Percentiles rank a stretch among this genome's conserved stretches.
These are phyloP conservation scores for Neodidymelliopsis sp. DNA, from an alignment of 2,329 filamentous ascomycete species.

Conservation along the genomic window DNA sequence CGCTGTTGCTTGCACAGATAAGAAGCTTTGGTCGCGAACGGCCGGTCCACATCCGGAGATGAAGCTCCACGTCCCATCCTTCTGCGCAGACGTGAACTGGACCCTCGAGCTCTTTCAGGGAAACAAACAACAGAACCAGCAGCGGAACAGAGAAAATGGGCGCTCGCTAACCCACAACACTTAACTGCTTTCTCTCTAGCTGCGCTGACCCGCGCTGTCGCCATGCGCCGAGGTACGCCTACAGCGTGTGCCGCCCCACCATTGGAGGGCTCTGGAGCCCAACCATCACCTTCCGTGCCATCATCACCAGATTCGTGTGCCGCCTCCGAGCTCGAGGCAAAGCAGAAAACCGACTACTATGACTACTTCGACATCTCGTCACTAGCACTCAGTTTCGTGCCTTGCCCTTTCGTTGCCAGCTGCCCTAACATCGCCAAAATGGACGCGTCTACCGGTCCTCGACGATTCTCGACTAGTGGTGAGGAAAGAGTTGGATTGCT, in stretches of 20 bases:
- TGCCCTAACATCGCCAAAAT: slow-evolving; percentile 32
- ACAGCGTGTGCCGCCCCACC: too few species aligned
- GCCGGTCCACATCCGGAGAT: slow-evolving; percentile 17
- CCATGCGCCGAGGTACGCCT: slow-evolving; percentile 11
- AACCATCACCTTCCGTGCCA: slow-evolving; percentile 5
- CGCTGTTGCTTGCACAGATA: slow-evolving; percentile 12
- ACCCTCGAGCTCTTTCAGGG: slow-evolving; percentile 10
- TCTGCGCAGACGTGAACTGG: too few species aligned
- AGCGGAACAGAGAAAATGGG: slow-evolving; percentile 10
- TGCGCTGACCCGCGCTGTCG: slow-evolving; percentile 8
- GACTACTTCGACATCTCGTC: slow-evolving; percentile 32
- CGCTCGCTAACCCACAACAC: slow-evolving; percentile 14
- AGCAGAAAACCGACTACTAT: slow-evolving; percentile 14
- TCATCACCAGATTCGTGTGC: slow-evolving; percentile 13
- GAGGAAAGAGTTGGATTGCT: slow-evolving; percentile 38
- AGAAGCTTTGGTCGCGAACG: slow-evolving; percentile 7
- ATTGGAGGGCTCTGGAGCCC: slow-evolving; percentile 7
- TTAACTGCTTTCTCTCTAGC: slow-evolving; percentile 8
- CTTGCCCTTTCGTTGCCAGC: slow-evolving; percentile 26
- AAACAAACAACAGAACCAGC: slow-evolving; percentile 12
- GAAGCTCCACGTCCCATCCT: slow-evolving; percentile 5
- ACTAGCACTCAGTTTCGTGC: slow-evolving; percentile 31
- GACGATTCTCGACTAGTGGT: slow-evolving; percentile 41
- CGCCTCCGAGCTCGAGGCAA: slow-evolving; percentile 15
- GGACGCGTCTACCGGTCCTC: slow-evolving; percentile 40